Evolutionary conservation across 495 filamentous ascomycete species (phyloP).

Genomic region (Aspergillus coremiiformis): DNA sequence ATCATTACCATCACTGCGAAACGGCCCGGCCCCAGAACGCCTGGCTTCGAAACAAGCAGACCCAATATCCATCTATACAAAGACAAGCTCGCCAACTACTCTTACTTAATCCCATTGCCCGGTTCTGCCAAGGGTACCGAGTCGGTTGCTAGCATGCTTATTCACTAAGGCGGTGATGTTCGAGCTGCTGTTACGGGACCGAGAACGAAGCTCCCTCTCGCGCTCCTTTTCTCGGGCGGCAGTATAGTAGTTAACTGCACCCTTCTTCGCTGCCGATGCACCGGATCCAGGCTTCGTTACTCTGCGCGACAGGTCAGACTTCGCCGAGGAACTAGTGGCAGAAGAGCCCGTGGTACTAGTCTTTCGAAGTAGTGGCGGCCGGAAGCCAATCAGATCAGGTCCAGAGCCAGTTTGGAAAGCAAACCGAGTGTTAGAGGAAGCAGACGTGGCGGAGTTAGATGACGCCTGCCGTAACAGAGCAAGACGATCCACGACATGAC

Average conservation of each 20-base stretch:
- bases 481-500: conserved; percentile 71
- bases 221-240: conserved; percentile 65
- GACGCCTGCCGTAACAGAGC: conserved; percentile 62
- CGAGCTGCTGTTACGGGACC: conserved; percentile 35
- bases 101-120: conserved; percentile 35
- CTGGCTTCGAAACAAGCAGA: neutral
- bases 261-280: conserved; percentile 58
- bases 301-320: conserved; percentile 25
- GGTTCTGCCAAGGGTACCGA: conserved; percentile 27
- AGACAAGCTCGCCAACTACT: neutral
- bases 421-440: conserved; percentile 38
- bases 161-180: conserved; percentile 32
- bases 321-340: conserved; percentile 25
- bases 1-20: neutral
- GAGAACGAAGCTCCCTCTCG: conserved; percentile 48
- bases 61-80: neutral
- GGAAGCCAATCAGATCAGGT: conserved; percentile 45
- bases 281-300: conserved; percentile 37
- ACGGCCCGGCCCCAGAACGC: neutral
- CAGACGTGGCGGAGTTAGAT: conserved; percentile 42
- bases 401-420: conserved; percentile 53
- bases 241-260: conserved; percentile 73
- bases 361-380: conserved; percentile 66
- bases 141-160: conserved; percentile 28
- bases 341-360: conserved; percentile 61